Percentiles rank a stretch among this genome's conserved stretches.
Conservation (phyloP, 176 grass and related monocot species). For the Aegilops bicornis region DNA sequence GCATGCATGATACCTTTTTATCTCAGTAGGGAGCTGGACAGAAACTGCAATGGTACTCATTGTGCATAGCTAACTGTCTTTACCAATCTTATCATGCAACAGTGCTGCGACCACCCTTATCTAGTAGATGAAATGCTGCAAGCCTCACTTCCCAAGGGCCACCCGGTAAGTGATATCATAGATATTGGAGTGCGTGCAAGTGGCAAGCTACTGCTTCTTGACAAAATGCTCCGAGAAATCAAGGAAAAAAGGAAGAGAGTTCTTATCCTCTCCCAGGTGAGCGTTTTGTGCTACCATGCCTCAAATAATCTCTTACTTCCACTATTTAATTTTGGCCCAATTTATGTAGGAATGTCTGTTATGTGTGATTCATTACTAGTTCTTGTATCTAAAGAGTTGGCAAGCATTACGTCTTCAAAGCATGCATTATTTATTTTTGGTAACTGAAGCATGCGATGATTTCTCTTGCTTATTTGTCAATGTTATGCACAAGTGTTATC, state of each 20-base stretch:
- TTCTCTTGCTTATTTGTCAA: neutral
- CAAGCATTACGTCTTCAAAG: neutral
- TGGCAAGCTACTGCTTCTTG: slow-evolving; percentile 84
- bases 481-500: slow-evolving; percentile 7
- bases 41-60: slow-evolving; percentile 15
- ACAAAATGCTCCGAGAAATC: slow-evolving; percentile 74
- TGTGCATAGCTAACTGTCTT: slow-evolving; percentile 18
- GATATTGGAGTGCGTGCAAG: slow-evolving; percentile 80
- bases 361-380: neutral
- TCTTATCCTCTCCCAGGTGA: slow-evolving; percentile 82
- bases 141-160: slow-evolving; percentile 57
- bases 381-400: neutral
- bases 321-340: slow-evolving; percentile 6
- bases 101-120: slow-evolving; percentile 97
- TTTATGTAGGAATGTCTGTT: neutral
- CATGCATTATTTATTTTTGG: slow-evolving; percentile 4
- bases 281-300: slow-evolving; percentile 15
- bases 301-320: slow-evolving; percentile 14
- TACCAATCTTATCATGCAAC: slow-evolving; percentile 40
- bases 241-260: slow-evolving; percentile 47
- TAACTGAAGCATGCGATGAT: neutral
- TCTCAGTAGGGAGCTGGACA: slow-evolving; percentile 7
- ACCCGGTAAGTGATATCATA: slow-evolving; percentile 51
- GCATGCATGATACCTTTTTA: slow-evolving; percentile 22
- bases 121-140: slow-evolving; percentile 77